These are phyloP conservation scores for Juncus effusus DNA, from an alignment of 176 grass and related monocot genomes.

Conservation along the genomic window DNA sequence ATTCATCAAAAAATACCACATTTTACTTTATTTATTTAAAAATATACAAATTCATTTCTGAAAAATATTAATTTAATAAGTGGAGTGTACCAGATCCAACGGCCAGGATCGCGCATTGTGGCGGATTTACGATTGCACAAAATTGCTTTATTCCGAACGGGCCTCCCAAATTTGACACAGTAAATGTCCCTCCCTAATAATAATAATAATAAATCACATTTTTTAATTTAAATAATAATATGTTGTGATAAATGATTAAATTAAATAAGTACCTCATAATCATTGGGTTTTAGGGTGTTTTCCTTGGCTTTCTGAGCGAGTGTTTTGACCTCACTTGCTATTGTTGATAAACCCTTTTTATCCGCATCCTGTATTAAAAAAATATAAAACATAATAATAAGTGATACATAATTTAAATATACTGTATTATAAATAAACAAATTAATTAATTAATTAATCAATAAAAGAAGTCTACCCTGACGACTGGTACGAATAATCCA, in stretches of 20 bases:
- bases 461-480: constrained; percentile 45
- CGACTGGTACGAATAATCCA: constrained; percentile 91
- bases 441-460: background rate
- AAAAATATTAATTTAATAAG: background rate
- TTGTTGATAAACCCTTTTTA: constrained; percentile 85
- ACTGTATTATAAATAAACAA: background rate
- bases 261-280: constrained; percentile 61
- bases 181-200: constrained; percentile 81
- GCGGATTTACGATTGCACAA: constrained; percentile 93
- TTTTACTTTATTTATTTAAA: constrained; percentile 19
- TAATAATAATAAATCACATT: background rate
- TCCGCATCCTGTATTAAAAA: constrained; percentile 68
- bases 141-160: constrained; percentile 96
- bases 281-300: constrained; percentile 79
- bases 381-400: constrained; percentile 12
- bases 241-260: constrained; percentile 2
- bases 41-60: background rate
- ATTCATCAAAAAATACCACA: constrained; percentile 6
- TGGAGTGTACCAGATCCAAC: constrained; percentile 66
- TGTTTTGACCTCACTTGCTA: constrained; percentile 82
- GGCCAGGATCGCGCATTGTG: constrained; percentile 89
- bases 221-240: background rate
- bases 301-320: constrained; percentile 86
- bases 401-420: background rate
- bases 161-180: constrained; percentile 86